Evolutionary conservation across 129 eudicot genomes (phyloP), one percentile per base, ranked within the genome.

Genomic region (Escallonia herrerae): DNA sequence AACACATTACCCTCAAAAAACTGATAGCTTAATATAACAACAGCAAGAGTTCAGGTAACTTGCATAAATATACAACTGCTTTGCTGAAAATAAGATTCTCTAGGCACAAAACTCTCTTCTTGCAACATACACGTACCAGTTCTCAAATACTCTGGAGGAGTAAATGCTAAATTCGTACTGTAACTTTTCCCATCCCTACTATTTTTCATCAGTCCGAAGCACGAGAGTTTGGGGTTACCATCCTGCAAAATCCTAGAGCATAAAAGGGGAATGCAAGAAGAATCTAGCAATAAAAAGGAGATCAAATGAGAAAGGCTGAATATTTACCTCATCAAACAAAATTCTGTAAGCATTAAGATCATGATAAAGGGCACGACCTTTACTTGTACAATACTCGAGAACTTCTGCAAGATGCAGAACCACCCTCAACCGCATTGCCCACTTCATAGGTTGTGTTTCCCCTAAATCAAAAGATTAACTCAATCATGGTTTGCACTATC

Each of bases 391-490:
- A 67, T 80, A 86, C 41, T 86, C 89, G 15, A 86, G 82, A 74
- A 84, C 95, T 83, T 83, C 90, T 7, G 95, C 89, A 65, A 86
- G 63, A 80, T 80, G 74, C 50, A 83, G 66, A 42, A 78, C 86
- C 74, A 83, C 95, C 41, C 95, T 81, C 69, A 86, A 65, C 60
- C 95, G 66, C 89, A 86, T 83, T 55, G 89, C 86, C 89, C 95
- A 86, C 77, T 82, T 86, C 89, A 86, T 82, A 15, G 89, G 94
- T 40, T 82, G 89, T 3, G 88, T 43, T 52, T 82, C 89, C 94
- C 89, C 89, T 82, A 68, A 46, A 55, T 58, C 69, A 75, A 67
- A 43, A 57, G 4, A 77, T 54, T 57, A 64, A 56, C 13, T 43
- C 14, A 56, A 39, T 14, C 37, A 68, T 44, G 14, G 33, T 22